These are phyloP conservation scores for Pseudozyma thailandica DNA, from an alignment of 1,284 basidiomycete species.

Conservation along the genomic window DNA sequence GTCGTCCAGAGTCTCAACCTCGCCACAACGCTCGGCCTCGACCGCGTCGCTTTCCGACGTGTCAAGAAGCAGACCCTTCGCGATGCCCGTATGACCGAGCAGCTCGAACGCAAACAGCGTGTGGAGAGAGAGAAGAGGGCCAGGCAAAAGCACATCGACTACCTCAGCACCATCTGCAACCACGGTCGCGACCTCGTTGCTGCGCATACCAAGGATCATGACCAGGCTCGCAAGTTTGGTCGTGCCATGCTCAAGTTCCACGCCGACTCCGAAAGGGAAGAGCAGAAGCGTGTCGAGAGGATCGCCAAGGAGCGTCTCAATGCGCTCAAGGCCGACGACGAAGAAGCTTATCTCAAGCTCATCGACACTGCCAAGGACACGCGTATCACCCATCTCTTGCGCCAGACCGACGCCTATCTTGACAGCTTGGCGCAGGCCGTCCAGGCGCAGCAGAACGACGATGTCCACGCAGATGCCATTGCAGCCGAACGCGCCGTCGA, in stretches of 20 bases:
- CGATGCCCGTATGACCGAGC: constrained; percentile 90
- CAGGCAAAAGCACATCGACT: constrained; percentile 95
- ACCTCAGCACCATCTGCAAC: constrained; percentile 85
- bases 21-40: constrained; percentile 85
- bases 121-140: constrained; percentile 90
- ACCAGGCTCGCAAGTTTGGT: constrained; percentile 70
- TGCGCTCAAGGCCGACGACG: constrained; percentile 96
- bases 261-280: constrained; percentile 72
- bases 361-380: constrained; percentile 99
- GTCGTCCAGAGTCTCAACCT: constrained; percentile 88
- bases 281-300: constrained; percentile 81
- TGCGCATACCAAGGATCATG: constrained; percentile 73
- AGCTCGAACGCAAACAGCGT: constrained; percentile 89
- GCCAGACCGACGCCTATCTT: constrained; percentile 94
- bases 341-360: constrained; percentile 98
- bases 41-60: constrained; percentile 89
- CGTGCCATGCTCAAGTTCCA: constrained; percentile 71
- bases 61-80: constrained; percentile 86
- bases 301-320: constrained; percentile 98
- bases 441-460: constrained; percentile 89
- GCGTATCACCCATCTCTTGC: constrained; percentile 93
- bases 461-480: constrained; percentile 65
- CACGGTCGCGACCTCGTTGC: constrained; percentile 83
- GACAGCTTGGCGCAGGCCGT: constrained; percentile 95
- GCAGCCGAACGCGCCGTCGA: constrained; percentile 55